Percentiles rank a stretch among this genome's conserved stretches.
These are phyloP conservation scores for Cyphellophora europaea DNA, from an alignment of 2,329 filamentous ascomycete genomes.

Conservation along the genomic window DNA sequence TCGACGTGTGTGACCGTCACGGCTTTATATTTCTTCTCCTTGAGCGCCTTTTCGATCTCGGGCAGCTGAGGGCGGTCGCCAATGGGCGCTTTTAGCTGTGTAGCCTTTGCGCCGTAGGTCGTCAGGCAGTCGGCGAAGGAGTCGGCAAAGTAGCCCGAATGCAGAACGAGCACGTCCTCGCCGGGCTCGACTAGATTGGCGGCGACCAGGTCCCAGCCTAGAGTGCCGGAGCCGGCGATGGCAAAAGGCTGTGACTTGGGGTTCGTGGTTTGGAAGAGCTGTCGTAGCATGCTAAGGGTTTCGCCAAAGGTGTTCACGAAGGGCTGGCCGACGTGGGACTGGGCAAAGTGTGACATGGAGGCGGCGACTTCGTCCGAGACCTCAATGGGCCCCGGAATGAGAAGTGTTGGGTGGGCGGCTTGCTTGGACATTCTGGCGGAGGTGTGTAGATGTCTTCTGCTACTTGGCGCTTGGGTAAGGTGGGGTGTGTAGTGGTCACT, in stretches of 20 bases:
- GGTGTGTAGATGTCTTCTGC: conserved; percentile 14
- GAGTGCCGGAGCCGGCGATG: conserved; percentile 85
- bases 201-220: conserved; percentile 95
- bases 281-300: conserved; percentile 74
- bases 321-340: conserved; percentile 82
- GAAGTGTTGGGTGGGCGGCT: conserved; percentile 59
- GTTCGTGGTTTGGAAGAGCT: conserved; percentile 86
- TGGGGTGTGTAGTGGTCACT: conserved; percentile 4
- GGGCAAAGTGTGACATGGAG: conserved; percentile 29
- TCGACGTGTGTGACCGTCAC: conserved; percentile 95
- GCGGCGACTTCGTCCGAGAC: conserved; percentile 17
- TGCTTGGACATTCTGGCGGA: conserved; percentile 28
- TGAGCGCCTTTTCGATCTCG: conserved; percentile 80
- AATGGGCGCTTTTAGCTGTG: conserved; percentile 80
- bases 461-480: conserved; percentile 10
- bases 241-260: conserved; percentile 81
- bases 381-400: conserved; percentile 73
- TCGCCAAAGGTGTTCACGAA: conserved; percentile 92
- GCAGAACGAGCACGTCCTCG: conserved; percentile 84
- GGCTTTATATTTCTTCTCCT: conserved; percentile 86
- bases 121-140: conserved; percentile 87
- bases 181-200: conserved; percentile 83
- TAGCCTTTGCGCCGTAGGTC: conserved; percentile 83
- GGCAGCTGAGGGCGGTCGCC: conserved; percentile 77
- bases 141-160: conserved; percentile 95